phyloP scores from a whole-genome alignment of 768 basidiomycete genomes.

The Saitozyma podzolica region DNA sequence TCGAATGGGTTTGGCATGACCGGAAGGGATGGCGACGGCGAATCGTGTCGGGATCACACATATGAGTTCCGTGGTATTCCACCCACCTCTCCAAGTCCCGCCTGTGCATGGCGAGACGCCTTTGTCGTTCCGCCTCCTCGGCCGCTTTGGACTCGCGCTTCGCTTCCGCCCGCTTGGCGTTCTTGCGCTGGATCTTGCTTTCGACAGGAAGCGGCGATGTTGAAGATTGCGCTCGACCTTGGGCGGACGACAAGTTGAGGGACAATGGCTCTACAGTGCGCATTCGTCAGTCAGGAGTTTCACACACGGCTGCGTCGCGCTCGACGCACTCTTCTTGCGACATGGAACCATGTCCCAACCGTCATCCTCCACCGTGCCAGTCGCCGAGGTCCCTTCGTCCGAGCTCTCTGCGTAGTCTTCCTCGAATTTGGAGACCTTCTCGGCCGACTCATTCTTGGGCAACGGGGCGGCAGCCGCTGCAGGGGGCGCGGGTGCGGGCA shows the following conservation, averaged over 20 bases:
- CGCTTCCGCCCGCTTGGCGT: conserved; percentile 42
- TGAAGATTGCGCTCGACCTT: conserved; percentile 7
- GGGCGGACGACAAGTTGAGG: conserved; percentile 7
- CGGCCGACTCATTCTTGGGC: conserved; percentile 1
- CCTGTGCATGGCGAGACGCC: conserved; percentile 33
- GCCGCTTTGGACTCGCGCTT: conserved; percentile 40
- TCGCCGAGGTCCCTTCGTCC: conserved; percentile 15
- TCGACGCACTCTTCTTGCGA: conserved; percentile 39
- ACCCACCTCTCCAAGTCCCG: conserved; percentile 39
- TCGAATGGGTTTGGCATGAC: not conserved
- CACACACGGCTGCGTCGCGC: not conserved
- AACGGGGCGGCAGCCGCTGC: not conserved
- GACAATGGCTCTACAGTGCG: conserved; percentile 24
- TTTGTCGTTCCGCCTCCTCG: conserved; percentile 41
- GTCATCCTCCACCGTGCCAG: conserved; percentile 30
- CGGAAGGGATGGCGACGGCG: not conserved
- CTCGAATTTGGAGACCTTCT: conserved; percentile 24
- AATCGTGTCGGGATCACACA: not conserved
- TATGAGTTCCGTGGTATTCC: not conserved
- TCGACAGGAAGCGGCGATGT: conserved; percentile 24
- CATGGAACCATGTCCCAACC: conserved; percentile 43
- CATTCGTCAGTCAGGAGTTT: not conserved
- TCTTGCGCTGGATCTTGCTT: conserved; percentile 41
- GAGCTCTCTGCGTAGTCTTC: conserved; percentile 22
- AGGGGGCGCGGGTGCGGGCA: not conserved